Conservation (phyloP, 805 yeast genomes). For the Metschnikowia anglica region DNA sequence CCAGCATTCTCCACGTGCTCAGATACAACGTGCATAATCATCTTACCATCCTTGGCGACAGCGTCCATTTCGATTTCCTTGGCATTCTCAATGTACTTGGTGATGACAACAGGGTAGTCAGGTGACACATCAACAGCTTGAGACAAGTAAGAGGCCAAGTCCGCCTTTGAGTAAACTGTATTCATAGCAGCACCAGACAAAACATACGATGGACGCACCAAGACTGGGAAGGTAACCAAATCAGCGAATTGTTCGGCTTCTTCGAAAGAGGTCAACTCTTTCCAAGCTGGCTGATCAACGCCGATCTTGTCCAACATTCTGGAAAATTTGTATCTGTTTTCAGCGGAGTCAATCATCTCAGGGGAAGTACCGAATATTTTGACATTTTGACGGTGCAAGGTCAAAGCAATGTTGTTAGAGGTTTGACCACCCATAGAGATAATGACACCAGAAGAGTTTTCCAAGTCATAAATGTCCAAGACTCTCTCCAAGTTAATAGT, state of each 20-base stretch:
- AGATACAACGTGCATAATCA: slow-evolving; percentile 95
- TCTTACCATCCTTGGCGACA: slow-evolving; percentile 91
- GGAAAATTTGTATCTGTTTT: slow-evolving; percentile 95
- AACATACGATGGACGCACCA: slow-evolving; percentile 97
- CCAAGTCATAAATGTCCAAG: slow-evolving; percentile 90
- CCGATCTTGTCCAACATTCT: slow-evolving; percentile 95
- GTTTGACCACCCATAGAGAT: slow-evolving; percentile 99
- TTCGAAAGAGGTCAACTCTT: slow-evolving; percentile 86
- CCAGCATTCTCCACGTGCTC: slow-evolving; percentile 99
- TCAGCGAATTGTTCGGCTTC: slow-evolving; percentile 94
- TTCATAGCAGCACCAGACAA: slow-evolving; percentile 99
- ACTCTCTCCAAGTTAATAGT: slow-evolving; percentile 92
- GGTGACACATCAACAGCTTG: slow-evolving; percentile 98
- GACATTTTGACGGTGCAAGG: slow-evolving; percentile 86
- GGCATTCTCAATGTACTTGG: slow-evolving; percentile 94
- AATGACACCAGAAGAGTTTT: slow-evolving; percentile 86
- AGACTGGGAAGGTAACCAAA: slow-evolving; percentile 87
- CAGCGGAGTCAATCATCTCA: slow-evolving; percentile 97
- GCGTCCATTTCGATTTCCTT: slow-evolving; percentile 99
- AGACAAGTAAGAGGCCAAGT: slow-evolving; percentile 78
- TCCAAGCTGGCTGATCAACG: slow-evolving; percentile 99
- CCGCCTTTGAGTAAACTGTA: slow-evolving; percentile 87
- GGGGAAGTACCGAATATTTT: slow-evolving; percentile 97
- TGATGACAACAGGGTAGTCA: slow-evolving; percentile 95
- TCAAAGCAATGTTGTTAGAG: slow-evolving; percentile 92